Percentiles rank a stretch among this genome's conserved stretches.
Conservation (phyloP, 768 basidiomycete species). For the Pleurotus cornucopiae region DNA sequence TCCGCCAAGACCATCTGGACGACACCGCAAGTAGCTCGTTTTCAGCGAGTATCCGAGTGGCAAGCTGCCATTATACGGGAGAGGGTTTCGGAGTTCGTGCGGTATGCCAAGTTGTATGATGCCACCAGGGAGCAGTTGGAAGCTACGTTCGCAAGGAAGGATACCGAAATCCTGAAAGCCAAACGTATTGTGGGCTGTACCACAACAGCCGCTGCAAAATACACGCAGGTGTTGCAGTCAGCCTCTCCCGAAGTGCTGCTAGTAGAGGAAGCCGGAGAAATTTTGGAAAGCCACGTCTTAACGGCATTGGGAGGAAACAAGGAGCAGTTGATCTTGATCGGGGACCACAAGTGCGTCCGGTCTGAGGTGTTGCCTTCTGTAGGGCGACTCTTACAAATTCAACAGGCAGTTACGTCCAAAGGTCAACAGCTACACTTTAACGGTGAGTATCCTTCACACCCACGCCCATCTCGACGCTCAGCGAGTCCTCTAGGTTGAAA, state of each 20-base stretch:
- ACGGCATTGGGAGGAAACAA: constrained; percentile 47
- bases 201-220: constrained; percentile 68
- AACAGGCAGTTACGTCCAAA: constrained; percentile 68
- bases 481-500: constrained; percentile 37
- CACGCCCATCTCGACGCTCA: neutral
- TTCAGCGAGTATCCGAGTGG: constrained; percentile 28
- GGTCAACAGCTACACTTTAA: constrained; percentile 60
- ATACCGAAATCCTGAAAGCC: constrained; percentile 26
- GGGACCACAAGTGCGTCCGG: constrained; percentile 58
- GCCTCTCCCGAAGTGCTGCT: constrained; percentile 49
- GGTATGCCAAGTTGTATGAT: constrained; percentile 34
- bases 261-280: constrained; percentile 74
- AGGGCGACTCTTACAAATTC: neutral
- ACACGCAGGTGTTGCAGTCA: constrained; percentile 38
- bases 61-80: constrained; percentile 27
- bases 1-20: constrained; percentile 29
- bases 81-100: constrained; percentile 28
- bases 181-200: constrained; percentile 66
- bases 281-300: constrained; percentile 62
- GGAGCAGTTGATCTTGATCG: constrained; percentile 59
- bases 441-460: constrained; percentile 20
- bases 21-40: constrained; percentile 24
- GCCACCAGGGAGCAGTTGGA: constrained; percentile 8
- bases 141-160: constrained; percentile 30
- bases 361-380: constrained; percentile 12